Conservation (phyloP, 257 asterid species). For the Solanum commersonii region DNA sequence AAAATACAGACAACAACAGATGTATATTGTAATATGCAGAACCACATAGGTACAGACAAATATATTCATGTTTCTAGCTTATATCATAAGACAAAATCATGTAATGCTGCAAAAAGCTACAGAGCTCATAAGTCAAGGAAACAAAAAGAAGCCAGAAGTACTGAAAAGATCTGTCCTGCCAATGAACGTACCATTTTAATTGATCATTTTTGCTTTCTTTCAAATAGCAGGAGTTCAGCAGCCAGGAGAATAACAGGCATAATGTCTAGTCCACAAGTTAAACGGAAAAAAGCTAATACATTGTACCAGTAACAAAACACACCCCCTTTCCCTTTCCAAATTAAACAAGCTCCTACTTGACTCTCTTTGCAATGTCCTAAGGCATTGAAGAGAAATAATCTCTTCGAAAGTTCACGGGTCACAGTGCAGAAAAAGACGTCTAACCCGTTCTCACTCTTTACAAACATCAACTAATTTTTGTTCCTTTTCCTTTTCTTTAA, state of each 20-base stretch:
- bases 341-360: not conserved
- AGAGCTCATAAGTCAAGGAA: not conserved
- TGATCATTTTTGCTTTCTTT: not conserved
- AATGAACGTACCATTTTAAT: not conserved
- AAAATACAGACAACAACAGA: not conserved
- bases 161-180: not conserved
- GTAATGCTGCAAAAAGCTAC: not conserved
- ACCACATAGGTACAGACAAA: not conserved
- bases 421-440: not conserved
- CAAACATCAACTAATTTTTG: not conserved
- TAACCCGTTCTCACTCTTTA: not conserved
- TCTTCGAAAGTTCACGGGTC: not conserved
- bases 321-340: not conserved
- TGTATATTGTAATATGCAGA: not conserved
- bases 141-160: not conserved
- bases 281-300: not conserved
- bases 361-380: not conserved
- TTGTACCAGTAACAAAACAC: not conserved
- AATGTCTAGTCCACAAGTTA: not conserved
- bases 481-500: not conserved
- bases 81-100: not conserved
- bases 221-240: not conserved
- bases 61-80: not conserved
- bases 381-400: not conserved
- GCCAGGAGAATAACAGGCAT: not conserved